Evolutionary conservation across 2,329 filamentous ascomycete species (phyloP), one percentile per base, ranked within the genome.

Genomic region (Claviceps maximensis): DNA sequence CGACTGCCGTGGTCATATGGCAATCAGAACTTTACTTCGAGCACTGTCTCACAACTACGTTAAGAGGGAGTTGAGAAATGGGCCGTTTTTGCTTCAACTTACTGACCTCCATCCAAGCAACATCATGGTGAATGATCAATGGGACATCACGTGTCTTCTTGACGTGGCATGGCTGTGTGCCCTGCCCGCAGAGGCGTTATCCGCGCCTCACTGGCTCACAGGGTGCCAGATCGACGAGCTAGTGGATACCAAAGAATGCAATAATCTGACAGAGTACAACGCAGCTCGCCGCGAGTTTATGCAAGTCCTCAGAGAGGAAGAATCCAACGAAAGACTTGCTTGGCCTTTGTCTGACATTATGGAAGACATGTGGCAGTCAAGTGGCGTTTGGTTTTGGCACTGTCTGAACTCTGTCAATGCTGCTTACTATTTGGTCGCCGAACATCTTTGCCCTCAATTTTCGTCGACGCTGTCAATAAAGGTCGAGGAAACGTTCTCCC

Each of bases 91-190:
- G 51, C 57, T 67, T 13, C 56, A 60, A 31, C 49, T 69, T 41
- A 66, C 63, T 21, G 64, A 70, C 52, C 54, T 69, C 17, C 60
- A 68, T 55, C 53, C 47, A 23, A 63, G 65, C 40, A 70, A 69
- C 47, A 63, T 71, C 29, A 61, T 70, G 29, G 63, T 69, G 12
- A 64, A 70, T 52, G 50, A 66, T 25, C 49, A 68, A 27, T 67
- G 65, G 65, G 67, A 69, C 48, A 58, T 69, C 31, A 65, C 58
- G 10, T 58, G 58, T 45, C 38, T 69, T 1, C 62, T 69, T 17
- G 65, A 70, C 54, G 59, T 65, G 21, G 66, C 69, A 57, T 70
- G 63, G 65, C 57, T 67, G 21, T 69, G 60, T 55, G 56, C 65
- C 23, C 58, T 60, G 4, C 60, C 59, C 0, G 19, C 49, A 10